Evolutionary conservation across 1,139 yeast genomes (phyloP).

Genomic region (Pichia sp.): DNA sequence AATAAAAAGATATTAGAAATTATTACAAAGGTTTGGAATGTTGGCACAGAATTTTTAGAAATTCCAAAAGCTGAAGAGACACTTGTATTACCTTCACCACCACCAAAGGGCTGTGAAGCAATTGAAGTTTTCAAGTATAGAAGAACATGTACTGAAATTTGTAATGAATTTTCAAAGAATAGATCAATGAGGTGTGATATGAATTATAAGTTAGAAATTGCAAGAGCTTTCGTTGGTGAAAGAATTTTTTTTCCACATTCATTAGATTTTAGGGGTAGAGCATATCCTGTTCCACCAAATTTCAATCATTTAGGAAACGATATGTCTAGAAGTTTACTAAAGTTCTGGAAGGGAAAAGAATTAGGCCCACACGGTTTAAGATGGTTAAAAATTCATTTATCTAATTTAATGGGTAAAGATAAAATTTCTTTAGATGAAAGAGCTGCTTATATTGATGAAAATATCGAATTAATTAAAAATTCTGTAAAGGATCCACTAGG

Average conservation of each 20-base stretch:
- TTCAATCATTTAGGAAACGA: conserved; percentile 85
- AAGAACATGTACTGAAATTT: conserved; percentile 47
- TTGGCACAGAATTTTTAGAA: conserved; percentile 71
- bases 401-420: conserved; percentile 83
- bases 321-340: conserved; percentile 74
- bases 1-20: conserved; percentile 65
- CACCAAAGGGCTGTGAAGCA: conserved; percentile 68
- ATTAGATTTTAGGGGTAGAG: conserved; percentile 91
- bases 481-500: conserved; percentile 68
- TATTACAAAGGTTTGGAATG: conserved; percentile 78
- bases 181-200: conserved; percentile 91
- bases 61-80: conserved; percentile 62
- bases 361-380: conserved; percentile 69
- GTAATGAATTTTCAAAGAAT: conserved; percentile 56
- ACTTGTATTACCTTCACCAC: conserved; percentile 56
- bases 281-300: conserved; percentile 76
- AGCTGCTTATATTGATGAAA: conserved; percentile 61
- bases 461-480: conserved; percentile 53
- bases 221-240: conserved; percentile 86
- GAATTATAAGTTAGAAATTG: conserved; percentile 89
- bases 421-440: conserved; percentile 77
- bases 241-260: conserved; percentile 91
- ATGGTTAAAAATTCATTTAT: conserved; percentile 89
- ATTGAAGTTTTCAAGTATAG: conserved; percentile 62
- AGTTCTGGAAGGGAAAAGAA: conserved; percentile 82